These are phyloP conservation scores for Zygnema circumcarinatum DNA, from an alignment of 139 green algal species.

Conservation along the genomic window DNA sequence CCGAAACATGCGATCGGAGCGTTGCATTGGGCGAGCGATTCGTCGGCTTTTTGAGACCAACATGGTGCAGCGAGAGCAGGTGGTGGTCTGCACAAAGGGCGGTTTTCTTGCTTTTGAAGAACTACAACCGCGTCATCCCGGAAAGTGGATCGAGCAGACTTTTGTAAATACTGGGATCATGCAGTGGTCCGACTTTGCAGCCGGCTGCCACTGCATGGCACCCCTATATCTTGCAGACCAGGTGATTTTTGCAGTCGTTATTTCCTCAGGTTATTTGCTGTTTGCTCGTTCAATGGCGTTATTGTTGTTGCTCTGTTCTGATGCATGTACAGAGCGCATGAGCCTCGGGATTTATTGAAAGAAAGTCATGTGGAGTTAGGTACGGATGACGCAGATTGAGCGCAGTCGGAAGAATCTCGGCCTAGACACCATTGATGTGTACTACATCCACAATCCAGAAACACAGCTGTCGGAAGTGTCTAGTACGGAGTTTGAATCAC, in stretches of 20 bases:
- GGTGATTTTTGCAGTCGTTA: not conserved
- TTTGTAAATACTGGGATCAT: constrained; percentile 2
- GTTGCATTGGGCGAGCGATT: not conserved
- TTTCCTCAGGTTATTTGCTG: not conserved
- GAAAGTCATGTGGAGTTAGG: no score
- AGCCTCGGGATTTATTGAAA: no score
- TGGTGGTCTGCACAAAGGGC: constrained; percentile 9
- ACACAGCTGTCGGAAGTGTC: not conserved
- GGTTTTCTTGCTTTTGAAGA: constrained; percentile 17
- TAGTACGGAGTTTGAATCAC: not conserved
- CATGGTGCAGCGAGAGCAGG: not conserved
- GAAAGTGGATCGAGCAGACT: constrained; percentile 13
- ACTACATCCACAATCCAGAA: constrained; percentile 35
- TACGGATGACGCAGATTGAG: not conserved
- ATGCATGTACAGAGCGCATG: no score
- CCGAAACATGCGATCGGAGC: not conserved
- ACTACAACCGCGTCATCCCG: not conserved
- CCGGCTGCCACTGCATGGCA: constrained; percentile 18
- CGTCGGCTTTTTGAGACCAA: not conserved
- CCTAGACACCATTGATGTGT: constrained; percentile 5
- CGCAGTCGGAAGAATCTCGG: constrained; percentile 8
- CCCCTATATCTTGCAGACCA: constrained; percentile 15
- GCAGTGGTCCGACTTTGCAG: not conserved
- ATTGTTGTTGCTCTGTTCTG: no score
- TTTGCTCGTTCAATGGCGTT: no score